phyloP scores from a whole-genome alignment of 2,329 filamentous ascomycete genomes.

The Setomelanomma holmii region DNA sequence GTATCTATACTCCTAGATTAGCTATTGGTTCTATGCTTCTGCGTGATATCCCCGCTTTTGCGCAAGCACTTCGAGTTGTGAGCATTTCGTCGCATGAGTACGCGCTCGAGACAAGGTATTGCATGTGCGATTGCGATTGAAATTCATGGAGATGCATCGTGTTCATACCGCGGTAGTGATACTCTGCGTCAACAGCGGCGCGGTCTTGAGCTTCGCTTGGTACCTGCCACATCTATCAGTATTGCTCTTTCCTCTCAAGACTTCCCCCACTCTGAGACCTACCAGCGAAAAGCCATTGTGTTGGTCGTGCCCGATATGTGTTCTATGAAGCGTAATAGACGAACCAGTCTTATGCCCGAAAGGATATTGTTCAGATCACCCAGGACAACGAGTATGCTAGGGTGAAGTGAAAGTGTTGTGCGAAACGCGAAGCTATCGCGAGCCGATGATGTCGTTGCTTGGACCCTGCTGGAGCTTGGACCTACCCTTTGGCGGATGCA shows the following conservation, averaged over 20 bases:
- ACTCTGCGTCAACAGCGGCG: slow-evolving; percentile 88
- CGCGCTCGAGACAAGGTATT: not conserved
- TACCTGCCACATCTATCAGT: slow-evolving; percentile 68
- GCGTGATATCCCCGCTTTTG: not conserved
- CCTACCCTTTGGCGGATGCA: too few species aligned
- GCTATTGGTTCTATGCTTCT: not conserved
- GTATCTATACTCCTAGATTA: slow-evolving; percentile 64
- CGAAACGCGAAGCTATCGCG: slow-evolving; percentile 15
- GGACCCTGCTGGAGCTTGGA: slow-evolving; percentile 12
- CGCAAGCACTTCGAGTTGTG: not conserved
- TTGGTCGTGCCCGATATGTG: too few species aligned
- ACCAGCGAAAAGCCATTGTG: slow-evolving; percentile 53
- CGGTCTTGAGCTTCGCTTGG: slow-evolving; percentile 78
- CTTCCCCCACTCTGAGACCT: slow-evolving; percentile 16
- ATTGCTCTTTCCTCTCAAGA: not conserved
- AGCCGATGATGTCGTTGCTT: slow-evolving; percentile 23
- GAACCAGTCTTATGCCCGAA: too few species aligned
- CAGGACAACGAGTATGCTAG: too few species aligned
- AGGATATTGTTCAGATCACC: too few species aligned
- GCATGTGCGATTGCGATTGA: not conserved
- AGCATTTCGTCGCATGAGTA: not conserved
- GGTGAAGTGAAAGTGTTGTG: slow-evolving; percentile 4
- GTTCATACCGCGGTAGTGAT: slow-evolving; percentile 76
- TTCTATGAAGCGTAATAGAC: too few species aligned
- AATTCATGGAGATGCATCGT: not conserved